Conservation (phyloP, 73 alveolate species). For the Vitrella brassicaformis region DNA sequence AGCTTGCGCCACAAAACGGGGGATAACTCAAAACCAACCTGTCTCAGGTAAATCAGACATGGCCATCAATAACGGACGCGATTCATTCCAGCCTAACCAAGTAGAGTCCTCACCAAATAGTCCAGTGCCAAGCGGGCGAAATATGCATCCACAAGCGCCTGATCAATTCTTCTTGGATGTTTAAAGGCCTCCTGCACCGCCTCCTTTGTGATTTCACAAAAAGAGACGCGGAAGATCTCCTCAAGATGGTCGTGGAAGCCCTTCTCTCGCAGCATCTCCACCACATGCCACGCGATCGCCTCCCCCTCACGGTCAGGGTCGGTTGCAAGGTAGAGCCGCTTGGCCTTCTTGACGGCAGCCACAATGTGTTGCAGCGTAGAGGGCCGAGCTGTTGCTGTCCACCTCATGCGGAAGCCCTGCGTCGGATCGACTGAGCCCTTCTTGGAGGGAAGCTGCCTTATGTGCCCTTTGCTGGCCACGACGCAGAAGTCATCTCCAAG, state of each 20-base stretch:
- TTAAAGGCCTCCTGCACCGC: neutral
- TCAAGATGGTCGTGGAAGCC: neutral
- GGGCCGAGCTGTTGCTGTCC: neutral
- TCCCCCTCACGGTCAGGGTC: conserved; percentile 26
- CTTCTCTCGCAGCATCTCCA: neutral
- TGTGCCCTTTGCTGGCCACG: neutral
- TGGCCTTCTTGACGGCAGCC: neutral
- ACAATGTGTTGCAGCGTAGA: neutral
- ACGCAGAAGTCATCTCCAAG: neutral
- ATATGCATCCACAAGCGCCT: neutral
- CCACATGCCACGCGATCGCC: conserved; percentile 19
- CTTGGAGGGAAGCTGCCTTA: neutral
- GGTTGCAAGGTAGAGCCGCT: conserved; percentile 2
- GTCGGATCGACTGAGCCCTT: neutral
- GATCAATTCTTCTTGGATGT: neutral
- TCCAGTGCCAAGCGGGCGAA: neutral
- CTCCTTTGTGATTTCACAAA: neutral
- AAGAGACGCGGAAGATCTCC: neutral
- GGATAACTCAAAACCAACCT: neutral
- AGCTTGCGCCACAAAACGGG: neutral
- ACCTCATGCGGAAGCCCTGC: neutral
- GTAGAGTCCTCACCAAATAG: neutral
- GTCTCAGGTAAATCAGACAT: too few relatives aligned
- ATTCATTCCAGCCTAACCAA: neutral
- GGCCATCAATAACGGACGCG: neutral